Conservation (phyloP, 2,329 filamentous ascomycete genomes). For the Ophiostoma piceae region DNA sequence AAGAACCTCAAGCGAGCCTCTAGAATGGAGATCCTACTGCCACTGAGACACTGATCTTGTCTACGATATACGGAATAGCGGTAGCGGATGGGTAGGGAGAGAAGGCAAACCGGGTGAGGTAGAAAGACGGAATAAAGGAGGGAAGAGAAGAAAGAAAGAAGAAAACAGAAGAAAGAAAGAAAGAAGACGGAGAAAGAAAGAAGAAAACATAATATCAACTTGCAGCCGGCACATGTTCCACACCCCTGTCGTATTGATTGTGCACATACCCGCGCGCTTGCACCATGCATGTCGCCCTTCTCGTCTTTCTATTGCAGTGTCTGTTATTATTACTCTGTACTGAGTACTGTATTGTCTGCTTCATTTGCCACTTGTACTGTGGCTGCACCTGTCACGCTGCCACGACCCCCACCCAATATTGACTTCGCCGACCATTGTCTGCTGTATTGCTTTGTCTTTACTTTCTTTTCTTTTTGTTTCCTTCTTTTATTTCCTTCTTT, state of each 20-base stretch:
- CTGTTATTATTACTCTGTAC: no score
- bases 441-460: background rate
- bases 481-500: background rate
- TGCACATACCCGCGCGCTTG: conserved; percentile 9
- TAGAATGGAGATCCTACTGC: no score
- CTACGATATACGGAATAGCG: no score
- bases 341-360: no score
- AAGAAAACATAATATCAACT: background rate
- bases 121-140: background rate
- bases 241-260: background rate
- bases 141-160: background rate
- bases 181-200: background rate
- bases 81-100: no score
- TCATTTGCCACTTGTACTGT: background rate
- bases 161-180: background rate
- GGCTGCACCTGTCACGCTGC: background rate
- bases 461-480: background rate
- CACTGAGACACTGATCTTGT: no score
- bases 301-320: no score
- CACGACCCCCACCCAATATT: background rate
- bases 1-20: no score
- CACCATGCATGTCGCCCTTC: background rate
- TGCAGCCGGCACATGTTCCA: background rate
- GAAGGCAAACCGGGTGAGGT: no score
- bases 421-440: background rate